Base-by-base conservation (phyloP, 441 rosid genomes). In the Euphorbia celastroides region DNA sequence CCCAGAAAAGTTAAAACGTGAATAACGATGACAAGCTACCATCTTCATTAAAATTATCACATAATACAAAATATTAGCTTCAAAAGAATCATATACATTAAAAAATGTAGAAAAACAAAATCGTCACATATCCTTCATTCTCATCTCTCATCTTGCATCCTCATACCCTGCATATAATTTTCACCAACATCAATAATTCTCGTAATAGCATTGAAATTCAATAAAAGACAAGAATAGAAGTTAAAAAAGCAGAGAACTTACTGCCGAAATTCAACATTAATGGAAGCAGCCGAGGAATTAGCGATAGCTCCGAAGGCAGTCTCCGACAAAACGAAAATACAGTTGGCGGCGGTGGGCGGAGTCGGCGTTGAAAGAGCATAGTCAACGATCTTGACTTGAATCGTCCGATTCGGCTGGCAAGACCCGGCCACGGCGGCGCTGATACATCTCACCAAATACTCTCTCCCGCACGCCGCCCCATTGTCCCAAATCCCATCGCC, bases 401-500 rank as follows among this genome's bases (percentile, higher is more conserved):
- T 81, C 0, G 83, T 80, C 60, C 59, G 73, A 30, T 67, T 77
- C 3, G 83, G 74, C 0, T 19, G 44, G 44, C 87, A 87, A 34
- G 82, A 73, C 11, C 76, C 71, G 0, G 77, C 63, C 31, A 20
- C 57, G 11, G 75, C 26, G 0, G 92, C 85, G 58, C 90, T 87
- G 14, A 87, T 81, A 72, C 93, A 87, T 65, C 88, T 65, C 30
- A 83, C 87, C 78, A 77, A 32, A 65, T 87, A 85, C 55, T 77
- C 83, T 66, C 89, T 81, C 38, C 92, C 89, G 27, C 92, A 87
- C 0, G 88, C 74, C 6, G 89, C 89, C 6, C 86, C 85, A 46
- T 87, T 84, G 75, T 87, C 88, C 92, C 92, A 87, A 38, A 87
- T 64, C 56, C 86, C 89, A 0, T 84, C 89, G 13, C 89, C 92